Conservation (phyloP, 2,329 filamentous ascomycete species). For the Fusarium lateritium region DNA sequence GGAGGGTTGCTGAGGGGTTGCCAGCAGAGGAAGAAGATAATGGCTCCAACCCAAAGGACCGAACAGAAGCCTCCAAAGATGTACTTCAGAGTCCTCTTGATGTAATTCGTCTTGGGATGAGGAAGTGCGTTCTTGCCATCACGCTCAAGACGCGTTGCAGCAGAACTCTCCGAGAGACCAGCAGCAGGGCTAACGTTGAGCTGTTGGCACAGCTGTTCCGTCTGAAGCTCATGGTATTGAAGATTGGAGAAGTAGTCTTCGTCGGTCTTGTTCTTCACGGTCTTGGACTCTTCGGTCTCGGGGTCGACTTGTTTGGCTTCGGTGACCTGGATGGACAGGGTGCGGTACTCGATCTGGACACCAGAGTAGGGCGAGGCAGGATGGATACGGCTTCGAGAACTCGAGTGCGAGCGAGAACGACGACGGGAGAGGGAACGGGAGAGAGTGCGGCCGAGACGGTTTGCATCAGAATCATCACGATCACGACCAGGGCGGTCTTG, state of each 20-base stretch:
- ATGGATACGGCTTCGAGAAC: conserved; percentile 47
- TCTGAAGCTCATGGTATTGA: conserved; percentile 56
- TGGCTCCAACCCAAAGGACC: conserved; percentile 62
- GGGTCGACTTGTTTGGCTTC: conserved; percentile 54
- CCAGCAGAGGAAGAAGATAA: conserved; percentile 66
- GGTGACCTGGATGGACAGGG: conserved; percentile 58
- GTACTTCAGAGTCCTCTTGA: conserved; percentile 58
- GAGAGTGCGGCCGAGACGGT: conserved; percentile 23
- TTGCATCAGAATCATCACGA: conserved; percentile 17
- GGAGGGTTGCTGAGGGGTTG: conserved; percentile 62
- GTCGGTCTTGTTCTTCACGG: conserved; percentile 52
- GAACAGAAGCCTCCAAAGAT: conserved; percentile 65
- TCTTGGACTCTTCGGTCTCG: conserved; percentile 36
- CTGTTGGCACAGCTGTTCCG: conserved; percentile 56
- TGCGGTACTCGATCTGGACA: conserved; percentile 59
- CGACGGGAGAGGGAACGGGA: conserved; percentile 37
- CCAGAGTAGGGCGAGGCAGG: conserved; percentile 55
- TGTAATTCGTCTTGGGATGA: conserved; percentile 59
- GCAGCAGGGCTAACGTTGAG: conserved; percentile 54
- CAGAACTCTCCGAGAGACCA: conserved; percentile 56
- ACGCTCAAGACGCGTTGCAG: conserved; percentile 54
- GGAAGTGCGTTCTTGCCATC: conserved; percentile 61
- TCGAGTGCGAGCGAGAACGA: conserved; percentile 43
- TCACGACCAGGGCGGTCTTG: conserved; percentile 26
- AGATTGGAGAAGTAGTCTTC: conserved; percentile 62